These are phyloP conservation scores for Aspergillus haitiensis DNA, from an alignment of 495 filamentous ascomycete species.

Conservation along the genomic window DNA sequence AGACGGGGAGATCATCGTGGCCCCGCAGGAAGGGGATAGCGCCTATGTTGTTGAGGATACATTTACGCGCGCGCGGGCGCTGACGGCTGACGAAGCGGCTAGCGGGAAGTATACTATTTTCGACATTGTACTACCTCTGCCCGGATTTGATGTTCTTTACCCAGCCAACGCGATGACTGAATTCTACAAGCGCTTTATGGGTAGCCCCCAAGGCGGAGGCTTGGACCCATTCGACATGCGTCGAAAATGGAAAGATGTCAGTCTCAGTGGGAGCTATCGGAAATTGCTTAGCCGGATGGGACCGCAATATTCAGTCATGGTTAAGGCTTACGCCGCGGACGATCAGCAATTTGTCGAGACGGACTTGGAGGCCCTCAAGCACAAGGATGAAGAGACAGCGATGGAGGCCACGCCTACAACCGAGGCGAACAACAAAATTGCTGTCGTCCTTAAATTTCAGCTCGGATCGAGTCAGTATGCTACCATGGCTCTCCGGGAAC, in stretches of 20 bases:
- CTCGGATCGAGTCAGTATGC: constrained; percentile 87
- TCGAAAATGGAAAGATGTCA: constrained; percentile 77
- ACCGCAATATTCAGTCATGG: constrained; percentile 58
- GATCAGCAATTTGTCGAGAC: constrained; percentile 84
- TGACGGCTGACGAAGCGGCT: constrained; percentile 75
- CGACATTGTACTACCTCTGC: constrained; percentile 91
- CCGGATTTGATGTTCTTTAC: constrained; percentile 87
- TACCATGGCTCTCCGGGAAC: constrained; percentile 87
- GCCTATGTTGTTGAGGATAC: constrained; percentile 55
- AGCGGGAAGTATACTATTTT: constrained; percentile 79
- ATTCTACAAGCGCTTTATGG: constrained; percentile 85
- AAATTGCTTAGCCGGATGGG: constrained; percentile 72
- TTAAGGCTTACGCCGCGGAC: constrained; percentile 66
- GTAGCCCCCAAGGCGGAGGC: constrained; percentile 65
- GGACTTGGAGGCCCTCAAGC: constrained; percentile 62
- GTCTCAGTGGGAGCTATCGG: constrained; percentile 84
- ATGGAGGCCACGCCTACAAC: constrained; percentile 8
- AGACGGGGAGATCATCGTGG: constrained; percentile 67
- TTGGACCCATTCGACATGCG: constrained; percentile 88
- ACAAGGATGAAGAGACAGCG: constrained; percentile 1
- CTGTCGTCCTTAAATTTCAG: constrained; percentile 81
- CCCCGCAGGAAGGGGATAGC: constrained; percentile 57
- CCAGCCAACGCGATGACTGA: constrained; percentile 77
- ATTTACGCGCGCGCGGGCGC: constrained; percentile 71
- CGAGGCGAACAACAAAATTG: constrained; percentile 57